Evolutionary conservation across 2,329 filamentous ascomycete genomes (phyloP), one percentile per base, ranked within the genome.

Genomic region (Drechslerella dactyloides): DNA sequence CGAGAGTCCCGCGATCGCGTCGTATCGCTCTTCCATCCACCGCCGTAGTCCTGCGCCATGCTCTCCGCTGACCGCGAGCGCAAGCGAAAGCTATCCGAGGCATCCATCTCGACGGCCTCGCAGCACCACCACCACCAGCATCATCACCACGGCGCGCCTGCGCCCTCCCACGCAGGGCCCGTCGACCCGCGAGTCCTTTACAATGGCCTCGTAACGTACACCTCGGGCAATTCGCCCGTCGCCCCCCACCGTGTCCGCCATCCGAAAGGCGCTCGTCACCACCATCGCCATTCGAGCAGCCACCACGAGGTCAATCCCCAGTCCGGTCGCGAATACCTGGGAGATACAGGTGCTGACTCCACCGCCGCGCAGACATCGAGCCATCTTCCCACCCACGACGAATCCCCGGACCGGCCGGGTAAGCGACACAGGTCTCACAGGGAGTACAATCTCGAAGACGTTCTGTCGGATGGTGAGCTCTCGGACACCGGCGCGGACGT

Each of bases 401-500:
- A 70, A 19, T 33, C 51, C 19, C 19, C 44, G 30, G 60, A 72
- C 50, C 59, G 60, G 19, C 68, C 68, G 24, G 68, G 68, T 40
- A 72, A 72, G 48, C 68, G 68, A 60, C 60, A 59, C 60, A 35
- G 56, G 19, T 24, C 60, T n/a, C 51, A 52, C 37, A 54, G 59
- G 42, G 60, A 72, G 30, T 60, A 60, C 35, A 27, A 30, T 21
- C 40, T 72, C 40, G 46, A 65, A 21, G 68, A 72, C 17, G 21
- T 37, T 21, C 42, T 30, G 50, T 72, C 61, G 0, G 69, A 73
- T 27, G 69, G 62, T 23, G 62, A 73, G 17, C 2, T 73, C n/a
- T 73, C 69, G 17, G 69, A 73, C 57, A 73, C 69, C 33, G 69
- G 69, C 35, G 69, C 69, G 10, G 69, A 73, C 33, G 58, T 73